A percentile compares a stretch with the other conserved stretches of the same genome.
Evolutionary conservation across 2,329 filamentous ascomycete genomes (phyloP).

Genomic region (Pseudodiploospora longispora): DNA sequence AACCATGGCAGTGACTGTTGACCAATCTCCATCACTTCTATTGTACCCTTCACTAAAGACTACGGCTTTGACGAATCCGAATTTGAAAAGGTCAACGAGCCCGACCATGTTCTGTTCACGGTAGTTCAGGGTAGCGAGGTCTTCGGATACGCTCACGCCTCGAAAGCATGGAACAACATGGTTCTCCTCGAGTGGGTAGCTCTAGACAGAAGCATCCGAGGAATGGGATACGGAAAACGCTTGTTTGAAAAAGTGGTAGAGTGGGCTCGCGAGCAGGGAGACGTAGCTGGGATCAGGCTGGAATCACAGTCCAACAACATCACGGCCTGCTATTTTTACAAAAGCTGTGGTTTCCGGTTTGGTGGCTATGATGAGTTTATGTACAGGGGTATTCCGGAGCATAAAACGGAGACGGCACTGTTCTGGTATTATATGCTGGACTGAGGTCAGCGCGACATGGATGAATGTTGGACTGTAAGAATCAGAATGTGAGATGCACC

Average conservation of each 20-base stretch:
- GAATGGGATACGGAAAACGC: slow-evolving; percentile 7
- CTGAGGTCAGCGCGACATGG: no score
- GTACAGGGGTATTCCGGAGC: slow-evolving; percentile 7
- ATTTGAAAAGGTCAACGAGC: slow-evolving; percentile 1
- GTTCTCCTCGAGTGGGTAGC: slow-evolving; percentile 10
- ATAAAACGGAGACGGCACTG: slow-evolving; percentile 8
- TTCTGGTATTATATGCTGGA: slow-evolving; percentile 11
- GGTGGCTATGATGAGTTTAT: slow-evolving; percentile 13
- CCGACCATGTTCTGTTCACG: background rate
- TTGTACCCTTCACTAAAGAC: background rate
- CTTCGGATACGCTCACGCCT: slow-evolving; percentile 9
- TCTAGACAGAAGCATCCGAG: slow-evolving; percentile 9
- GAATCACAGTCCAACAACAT: slow-evolving; percentile 12
- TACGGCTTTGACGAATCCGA: slow-evolving; percentile 5
- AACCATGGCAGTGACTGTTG: no score
- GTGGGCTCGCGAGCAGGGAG: slow-evolving; percentile 9
- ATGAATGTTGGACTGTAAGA: no score
- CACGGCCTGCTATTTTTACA: slow-evolving; percentile 11
- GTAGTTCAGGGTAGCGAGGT: slow-evolving; percentile 2
- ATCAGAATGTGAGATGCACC: no score
- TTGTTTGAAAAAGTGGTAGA: slow-evolving; percentile 8
- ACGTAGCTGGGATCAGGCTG: slow-evolving; percentile 6
- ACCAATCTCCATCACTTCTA: slow-evolving; percentile 2
- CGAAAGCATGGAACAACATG: slow-evolving; percentile 13
- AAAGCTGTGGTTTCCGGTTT: slow-evolving; percentile 11